Evolutionary conservation across 2,329 filamentous ascomycete genomes (phyloP).

Genomic region (Sporothrix schenckii): DNA sequence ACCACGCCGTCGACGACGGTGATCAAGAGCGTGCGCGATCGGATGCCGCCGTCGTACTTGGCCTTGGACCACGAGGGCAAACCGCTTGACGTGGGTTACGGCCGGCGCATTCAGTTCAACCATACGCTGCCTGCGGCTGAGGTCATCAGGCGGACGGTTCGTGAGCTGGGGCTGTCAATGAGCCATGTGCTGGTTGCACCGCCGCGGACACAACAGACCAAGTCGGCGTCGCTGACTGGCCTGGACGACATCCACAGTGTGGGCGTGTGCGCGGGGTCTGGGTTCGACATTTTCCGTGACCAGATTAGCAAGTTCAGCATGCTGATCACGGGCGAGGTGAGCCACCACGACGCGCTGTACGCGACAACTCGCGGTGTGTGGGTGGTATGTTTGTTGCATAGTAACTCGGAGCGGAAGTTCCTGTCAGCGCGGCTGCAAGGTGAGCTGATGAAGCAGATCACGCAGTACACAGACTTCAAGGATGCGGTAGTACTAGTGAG

Average conservation of each 20-base stretch:
- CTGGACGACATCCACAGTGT: constrained; percentile 63
- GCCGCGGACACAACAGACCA: constrained; percentile 43
- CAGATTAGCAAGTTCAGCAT: constrained; percentile 67
- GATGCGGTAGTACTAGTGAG: constrained; percentile 72
- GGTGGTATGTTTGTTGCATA: constrained; percentile 86
- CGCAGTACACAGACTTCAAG: constrained; percentile 41
- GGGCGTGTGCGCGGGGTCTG: constrained; percentile 88
- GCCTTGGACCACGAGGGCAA: constrained; percentile 43
- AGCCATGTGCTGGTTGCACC: constrained; percentile 47
- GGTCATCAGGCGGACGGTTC: constrained; percentile 60
- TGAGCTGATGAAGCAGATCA: constrained; percentile 64
- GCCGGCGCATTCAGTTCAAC: constrained; percentile 52
- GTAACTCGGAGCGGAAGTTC: constrained; percentile 88
- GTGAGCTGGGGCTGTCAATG: constrained; percentile 64
- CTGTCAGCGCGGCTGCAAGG: constrained; percentile 70
- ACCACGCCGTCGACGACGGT: constrained; percentile 42
- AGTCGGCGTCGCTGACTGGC: constrained; percentile 37
- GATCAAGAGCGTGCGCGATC: constrained; percentile 50
- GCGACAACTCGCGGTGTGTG: constrained; percentile 81
- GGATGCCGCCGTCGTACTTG: constrained; percentile 42
- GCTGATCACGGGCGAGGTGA: constrained; percentile 88
- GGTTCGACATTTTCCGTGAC: constrained; percentile 72
- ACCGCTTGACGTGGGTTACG: constrained; percentile 51
- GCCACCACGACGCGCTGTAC: constrained; percentile 86
- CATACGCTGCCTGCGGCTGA: constrained; percentile 46